phyloP scores from a whole-genome alignment of 2,329 filamentous ascomycete genomes.

The Pseudogymnoascus sp. region DNA sequence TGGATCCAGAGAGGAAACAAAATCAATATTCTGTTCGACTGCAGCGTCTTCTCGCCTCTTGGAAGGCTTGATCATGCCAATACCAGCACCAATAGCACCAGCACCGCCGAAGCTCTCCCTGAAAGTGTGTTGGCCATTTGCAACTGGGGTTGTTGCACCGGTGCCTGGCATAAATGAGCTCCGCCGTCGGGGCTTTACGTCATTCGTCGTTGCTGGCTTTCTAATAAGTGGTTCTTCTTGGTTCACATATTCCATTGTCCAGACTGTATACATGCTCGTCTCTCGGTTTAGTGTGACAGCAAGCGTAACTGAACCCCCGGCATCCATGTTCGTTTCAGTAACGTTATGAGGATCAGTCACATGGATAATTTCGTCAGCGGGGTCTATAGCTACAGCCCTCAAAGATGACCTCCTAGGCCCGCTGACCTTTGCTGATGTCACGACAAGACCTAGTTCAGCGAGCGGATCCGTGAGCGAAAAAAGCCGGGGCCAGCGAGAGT shows the following conservation, averaged over 20 bases:
- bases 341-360: slow-evolving; percentile 48
- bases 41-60: slow-evolving; percentile 17
- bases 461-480: slow-evolving; percentile 82
- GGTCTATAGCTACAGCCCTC: slow-evolving; percentile 55
- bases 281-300: slow-evolving; percentile 76
- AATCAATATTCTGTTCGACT: slow-evolving; percentile 40
- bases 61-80: slow-evolving; percentile 18
- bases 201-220: slow-evolving; percentile 34
- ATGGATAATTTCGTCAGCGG: slow-evolving; percentile 76
- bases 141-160: slow-evolving; percentile 66
- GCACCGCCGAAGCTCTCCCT: slow-evolving; percentile 66
- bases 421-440: slow-evolving; percentile 38
- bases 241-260: slow-evolving; percentile 71
- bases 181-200: slow-evolving; percentile 22
- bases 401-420: slow-evolving; percentile 34
- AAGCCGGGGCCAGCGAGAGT: slow-evolving; percentile 62
- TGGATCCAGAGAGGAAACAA: slow-evolving; percentile 64
- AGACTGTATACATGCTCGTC: slow-evolving; percentile 71
- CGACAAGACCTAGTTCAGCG: slow-evolving; percentile 75
- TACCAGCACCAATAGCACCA: not conserved
- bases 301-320: slow-evolving; percentile 49
- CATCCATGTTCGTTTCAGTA: slow-evolving; percentile 45
- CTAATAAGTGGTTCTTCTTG: slow-evolving; percentile 44
- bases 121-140: slow-evolving; percentile 51
- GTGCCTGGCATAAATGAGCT: slow-evolving; percentile 63